Percentiles rank a stretch among this genome's conserved stretches.
Evolutionary conservation across 1,139 yeast genomes (phyloP).

Genomic region (Kluyveromyces sp.): DNA sequence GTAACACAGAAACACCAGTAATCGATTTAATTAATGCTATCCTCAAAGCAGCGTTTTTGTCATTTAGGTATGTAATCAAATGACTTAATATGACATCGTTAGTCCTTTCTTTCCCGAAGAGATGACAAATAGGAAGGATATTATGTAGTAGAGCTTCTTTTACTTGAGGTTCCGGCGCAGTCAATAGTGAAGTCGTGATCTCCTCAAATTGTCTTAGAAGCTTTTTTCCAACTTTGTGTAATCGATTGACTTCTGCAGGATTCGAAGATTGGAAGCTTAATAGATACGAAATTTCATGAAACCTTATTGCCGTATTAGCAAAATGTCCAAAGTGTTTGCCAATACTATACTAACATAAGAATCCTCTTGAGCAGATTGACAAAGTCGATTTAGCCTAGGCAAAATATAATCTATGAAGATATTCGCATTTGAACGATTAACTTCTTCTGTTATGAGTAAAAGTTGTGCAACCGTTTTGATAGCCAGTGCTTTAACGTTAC

Average conservation of each 20-base stretch:
- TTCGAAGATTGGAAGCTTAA: slow-evolving; percentile 30
- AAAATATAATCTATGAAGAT: slow-evolving; percentile 75
- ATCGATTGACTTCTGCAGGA: slow-evolving; percentile 23
- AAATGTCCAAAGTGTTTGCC: slow-evolving; percentile 69
- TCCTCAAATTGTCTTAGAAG: slow-evolving; percentile 47
- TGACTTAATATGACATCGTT: slow-evolving; percentile 87
- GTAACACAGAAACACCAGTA: slow-evolving; percentile 67
- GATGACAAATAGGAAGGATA: slow-evolving; percentile 67
- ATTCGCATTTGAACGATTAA: slow-evolving; percentile 68
- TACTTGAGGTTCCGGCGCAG: slow-evolving; percentile 61
- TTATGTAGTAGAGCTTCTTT: slow-evolving; percentile 61
- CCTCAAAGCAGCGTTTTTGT: slow-evolving; percentile 58
- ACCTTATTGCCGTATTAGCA: slow-evolving; percentile 54
- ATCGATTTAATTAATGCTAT: slow-evolving; percentile 68
- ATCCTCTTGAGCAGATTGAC: slow-evolving; percentile 33
- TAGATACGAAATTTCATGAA: slow-evolving; percentile 55
- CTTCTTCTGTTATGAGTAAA: slow-evolving; percentile 52
- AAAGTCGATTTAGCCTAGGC: slow-evolving; percentile 54
- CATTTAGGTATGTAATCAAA: slow-evolving; percentile 83
- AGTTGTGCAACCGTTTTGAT: slow-evolving; percentile 54
- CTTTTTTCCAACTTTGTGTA: slow-evolving; percentile 16
- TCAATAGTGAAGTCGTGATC: slow-evolving; percentile 55
- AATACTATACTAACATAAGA: slow-evolving; percentile 53
- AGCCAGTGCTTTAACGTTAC: slow-evolving; percentile 54
- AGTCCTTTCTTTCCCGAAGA: slow-evolving; percentile 80